Evolutionary conservation across 2,329 filamentous ascomycete species (phyloP).

Genomic region (Amauroascus verrucosus): DNA sequence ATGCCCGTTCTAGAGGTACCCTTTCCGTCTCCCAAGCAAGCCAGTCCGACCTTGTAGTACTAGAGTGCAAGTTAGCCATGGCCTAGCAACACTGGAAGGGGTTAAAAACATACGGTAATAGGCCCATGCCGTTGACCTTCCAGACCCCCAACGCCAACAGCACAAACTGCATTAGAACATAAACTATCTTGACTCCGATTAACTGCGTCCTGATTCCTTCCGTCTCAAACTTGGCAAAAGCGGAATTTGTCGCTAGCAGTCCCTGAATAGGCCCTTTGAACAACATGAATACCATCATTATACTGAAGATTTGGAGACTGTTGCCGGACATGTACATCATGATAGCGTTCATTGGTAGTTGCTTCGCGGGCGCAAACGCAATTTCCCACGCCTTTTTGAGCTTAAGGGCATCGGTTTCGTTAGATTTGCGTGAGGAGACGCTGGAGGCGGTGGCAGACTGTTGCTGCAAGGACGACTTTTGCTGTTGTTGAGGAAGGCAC

Average conservation of each 20-base stretch:
- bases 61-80: conserved; percentile 31
- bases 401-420: conserved; percentile 91
- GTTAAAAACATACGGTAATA: conserved; percentile 64
- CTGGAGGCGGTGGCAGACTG: conserved; percentile 47
- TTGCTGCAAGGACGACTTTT: conserved; percentile 25
- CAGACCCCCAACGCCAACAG: conserved; percentile 79
- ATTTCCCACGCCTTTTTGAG: conserved; percentile 99
- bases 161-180: conserved; percentile 75
- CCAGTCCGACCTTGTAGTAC: conserved; percentile 94
- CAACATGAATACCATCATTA: conserved; percentile 99
- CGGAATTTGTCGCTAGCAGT: conserved; percentile 67
- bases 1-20: conserved; percentile 55
- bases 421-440: conserved; percentile 42
- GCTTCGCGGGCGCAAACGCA: conserved; percentile 83
- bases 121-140: conserved; percentile 94
- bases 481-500: conserved; percentile 14
- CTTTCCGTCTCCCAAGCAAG: conserved; percentile 83
- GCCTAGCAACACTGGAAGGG: background rate
- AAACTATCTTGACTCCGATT: conserved; percentile 74
- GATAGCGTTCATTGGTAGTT: conserved; percentile 93
- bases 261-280: conserved; percentile 94
- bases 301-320: conserved; percentile 95
- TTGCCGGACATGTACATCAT: conserved; percentile 99
- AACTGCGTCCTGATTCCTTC: conserved; percentile 64
- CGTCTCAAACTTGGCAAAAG: conserved; percentile 86